Evolutionary conservation across 176 grass and related monocot genomes (phyloP).

Genomic region (Melocanna baccifera): DNA sequence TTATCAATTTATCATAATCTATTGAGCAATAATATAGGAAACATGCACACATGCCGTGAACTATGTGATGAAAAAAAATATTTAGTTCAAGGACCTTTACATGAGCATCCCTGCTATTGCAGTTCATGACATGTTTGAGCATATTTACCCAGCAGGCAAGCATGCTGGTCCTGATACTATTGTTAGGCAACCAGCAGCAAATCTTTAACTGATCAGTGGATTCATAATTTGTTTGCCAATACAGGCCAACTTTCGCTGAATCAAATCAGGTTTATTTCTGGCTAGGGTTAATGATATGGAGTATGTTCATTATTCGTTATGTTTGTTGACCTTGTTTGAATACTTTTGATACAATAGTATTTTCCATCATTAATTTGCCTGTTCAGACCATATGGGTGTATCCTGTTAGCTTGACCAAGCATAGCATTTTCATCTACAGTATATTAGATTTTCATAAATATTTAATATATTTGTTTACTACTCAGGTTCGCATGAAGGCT

Average conservation of each 20-base stretch:
- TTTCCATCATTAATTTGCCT: conserved; percentile 22
- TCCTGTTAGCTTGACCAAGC: background rate
- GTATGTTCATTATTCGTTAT: background rate
- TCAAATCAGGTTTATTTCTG: background rate
- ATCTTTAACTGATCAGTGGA: background rate
- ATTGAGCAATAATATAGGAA: background rate
- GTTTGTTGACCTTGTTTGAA: conserved; percentile 22
- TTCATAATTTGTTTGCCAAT: background rate
- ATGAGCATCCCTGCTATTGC: background rate
- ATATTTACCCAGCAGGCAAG: conserved; percentile 8
- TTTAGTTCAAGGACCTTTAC: background rate
- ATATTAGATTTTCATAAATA: conserved; percentile 7
- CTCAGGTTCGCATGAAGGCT: conserved; percentile 94
- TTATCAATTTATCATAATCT: background rate
- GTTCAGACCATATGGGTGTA: background rate
- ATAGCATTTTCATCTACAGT: background rate
- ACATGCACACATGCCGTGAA: background rate
- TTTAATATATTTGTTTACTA: conserved; percentile 25
- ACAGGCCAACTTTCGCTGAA: background rate
- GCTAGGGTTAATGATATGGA: conserved; percentile 6
- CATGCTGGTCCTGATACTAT: background rate
- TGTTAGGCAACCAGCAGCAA: background rate
- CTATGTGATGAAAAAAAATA: background rate
- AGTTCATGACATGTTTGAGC: background rate
- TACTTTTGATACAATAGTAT: background rate